A percentile compares a stretch with the other conserved stretches of the same genome.
Conservation (phyloP, 140 eudicot genomes). For the Bidens hawaiensis region DNA sequence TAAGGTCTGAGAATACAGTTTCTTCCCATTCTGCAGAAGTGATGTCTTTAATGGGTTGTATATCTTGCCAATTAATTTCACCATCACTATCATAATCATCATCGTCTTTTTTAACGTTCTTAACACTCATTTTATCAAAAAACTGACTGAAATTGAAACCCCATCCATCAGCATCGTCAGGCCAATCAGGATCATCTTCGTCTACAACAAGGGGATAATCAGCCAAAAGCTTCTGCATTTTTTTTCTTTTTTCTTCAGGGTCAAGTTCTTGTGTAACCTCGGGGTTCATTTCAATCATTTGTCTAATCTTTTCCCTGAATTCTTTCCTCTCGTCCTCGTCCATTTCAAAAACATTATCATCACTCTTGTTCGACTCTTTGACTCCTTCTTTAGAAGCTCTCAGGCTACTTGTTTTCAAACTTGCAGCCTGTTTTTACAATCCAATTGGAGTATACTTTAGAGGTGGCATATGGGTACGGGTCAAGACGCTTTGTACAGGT, state of each 20-base stretch:
- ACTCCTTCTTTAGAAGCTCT: slow-evolving; percentile 48
- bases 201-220: slow-evolving; percentile 94
- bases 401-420: slow-evolving; percentile 22
- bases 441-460: slow-evolving; percentile 6
- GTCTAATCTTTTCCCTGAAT: slow-evolving; percentile 62
- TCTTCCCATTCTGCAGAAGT: slow-evolving; percentile 84
- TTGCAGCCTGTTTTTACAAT: slow-evolving; percentile 29
- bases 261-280: slow-evolving; percentile 64
- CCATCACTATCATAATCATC: slow-evolving; percentile 71
- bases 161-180: slow-evolving; percentile 95
- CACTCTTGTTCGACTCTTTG: slow-evolving; percentile 27
- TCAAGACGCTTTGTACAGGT: not conserved
- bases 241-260: slow-evolving; percentile 66
- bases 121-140: slow-evolving; percentile 75
- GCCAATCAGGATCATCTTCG: slow-evolving; percentile 98
- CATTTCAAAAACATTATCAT: slow-evolving; percentile 30
- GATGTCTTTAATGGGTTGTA: slow-evolving; percentile 83
- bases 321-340: slow-evolving; percentile 40
- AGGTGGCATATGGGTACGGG: too few relatives aligned
- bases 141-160: slow-evolving; percentile 86
- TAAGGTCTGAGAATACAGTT: slow-evolving; percentile 74
- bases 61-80: slow-evolving; percentile 91
- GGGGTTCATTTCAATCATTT: slow-evolving; percentile 57
- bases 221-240: slow-evolving; percentile 79
- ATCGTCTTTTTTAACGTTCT: slow-evolving; percentile 78